phyloP scores from a whole-genome alignment of 1,284 basidiomycete species.

The Sutorius eximius region DNA sequence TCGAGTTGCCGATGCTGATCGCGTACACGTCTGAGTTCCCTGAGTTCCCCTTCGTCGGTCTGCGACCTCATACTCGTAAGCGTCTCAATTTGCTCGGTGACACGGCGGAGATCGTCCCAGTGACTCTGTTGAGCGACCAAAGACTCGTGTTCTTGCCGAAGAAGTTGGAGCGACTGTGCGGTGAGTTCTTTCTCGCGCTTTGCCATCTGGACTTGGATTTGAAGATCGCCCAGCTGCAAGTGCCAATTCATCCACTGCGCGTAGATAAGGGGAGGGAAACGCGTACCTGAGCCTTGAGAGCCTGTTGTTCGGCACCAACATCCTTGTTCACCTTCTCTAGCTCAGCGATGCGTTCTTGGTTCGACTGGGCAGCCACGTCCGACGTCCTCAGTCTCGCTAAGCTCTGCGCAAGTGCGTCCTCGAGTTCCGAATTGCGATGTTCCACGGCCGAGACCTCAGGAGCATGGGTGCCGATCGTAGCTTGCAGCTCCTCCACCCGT shows the following conservation, averaged over 20 bases:
- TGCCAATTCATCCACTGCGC: background rate
- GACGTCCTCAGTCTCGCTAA: constrained; percentile 67
- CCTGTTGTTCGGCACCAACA: constrained; percentile 51
- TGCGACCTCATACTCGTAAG: constrained; percentile 60
- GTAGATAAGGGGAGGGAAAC: background rate
- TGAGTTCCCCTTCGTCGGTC: constrained; percentile 68
- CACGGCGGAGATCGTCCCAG: constrained; percentile 69
- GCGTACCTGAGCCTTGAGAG: constrained; percentile 59
- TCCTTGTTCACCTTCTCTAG: constrained; percentile 63
- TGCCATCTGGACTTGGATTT: constrained; percentile 54
- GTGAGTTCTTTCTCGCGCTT: constrained; percentile 62
- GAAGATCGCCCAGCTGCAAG: constrained; percentile 57
- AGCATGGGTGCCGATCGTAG: constrained; percentile 42
- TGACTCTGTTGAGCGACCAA: constrained; percentile 60
- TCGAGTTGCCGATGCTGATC: constrained; percentile 68
- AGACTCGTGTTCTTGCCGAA: constrained; percentile 61
- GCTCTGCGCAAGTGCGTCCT: constrained; percentile 67
- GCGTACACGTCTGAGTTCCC: constrained; percentile 62
- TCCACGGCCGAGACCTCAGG: constrained; percentile 51
- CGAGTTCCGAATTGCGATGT: constrained; percentile 58
- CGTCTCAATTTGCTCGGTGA: constrained; percentile 67
- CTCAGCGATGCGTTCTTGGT: constrained; percentile 56
- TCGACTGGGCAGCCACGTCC: constrained; percentile 60
- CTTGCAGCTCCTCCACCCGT: constrained; percentile 56
- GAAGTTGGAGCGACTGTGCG: constrained; percentile 45